A percentile compares a stretch with the other conserved stretches of the same genome.
Evolutionary conservation across 73 alveolate genomes (phyloP).

Genomic region (Diophrys sp.): DNA sequence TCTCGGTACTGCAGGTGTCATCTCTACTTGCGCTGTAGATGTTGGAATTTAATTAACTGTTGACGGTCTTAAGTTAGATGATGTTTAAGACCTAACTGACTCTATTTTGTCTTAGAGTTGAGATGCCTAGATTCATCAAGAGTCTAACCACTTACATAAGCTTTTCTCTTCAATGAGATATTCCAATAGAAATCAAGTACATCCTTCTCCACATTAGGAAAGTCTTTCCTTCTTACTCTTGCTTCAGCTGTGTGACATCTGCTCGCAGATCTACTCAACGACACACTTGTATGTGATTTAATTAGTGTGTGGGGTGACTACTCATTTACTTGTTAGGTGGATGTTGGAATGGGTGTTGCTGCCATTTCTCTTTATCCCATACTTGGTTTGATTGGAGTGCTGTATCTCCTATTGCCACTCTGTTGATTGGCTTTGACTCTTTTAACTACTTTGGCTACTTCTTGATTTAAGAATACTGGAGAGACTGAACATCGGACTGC

Average conservation of each 20-base stretch:
- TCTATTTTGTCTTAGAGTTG: too few relatives aligned
- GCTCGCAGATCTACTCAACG: background rate
- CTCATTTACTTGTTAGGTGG: background rate
- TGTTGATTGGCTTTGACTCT: too few relatives aligned
- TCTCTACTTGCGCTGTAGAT: too few relatives aligned
- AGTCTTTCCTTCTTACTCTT: background rate
- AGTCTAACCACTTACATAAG: constrained; percentile 7
- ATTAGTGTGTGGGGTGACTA: background rate
- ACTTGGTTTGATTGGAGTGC: background rate
- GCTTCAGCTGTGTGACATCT: background rate
- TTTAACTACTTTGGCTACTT: background rate
- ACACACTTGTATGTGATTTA: background rate
- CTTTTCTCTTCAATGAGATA: background rate
- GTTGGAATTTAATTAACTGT: too few relatives aligned
- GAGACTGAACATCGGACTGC: background rate
- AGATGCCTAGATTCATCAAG: too few relatives aligned
- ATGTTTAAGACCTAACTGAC: too few relatives aligned
- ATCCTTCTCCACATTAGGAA: background rate
- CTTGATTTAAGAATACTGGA: background rate
- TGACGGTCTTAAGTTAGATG: too few relatives aligned
- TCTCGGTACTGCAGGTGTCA: too few relatives aligned
- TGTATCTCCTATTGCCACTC: too few relatives aligned
- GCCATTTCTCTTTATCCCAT: background rate
- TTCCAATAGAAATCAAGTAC: constrained; percentile 18
- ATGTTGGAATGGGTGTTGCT: background rate